phyloP scores from a whole-genome alignment of 495 filamentous ascomycete species.

The Oleoguttula mirabilis region DNA sequence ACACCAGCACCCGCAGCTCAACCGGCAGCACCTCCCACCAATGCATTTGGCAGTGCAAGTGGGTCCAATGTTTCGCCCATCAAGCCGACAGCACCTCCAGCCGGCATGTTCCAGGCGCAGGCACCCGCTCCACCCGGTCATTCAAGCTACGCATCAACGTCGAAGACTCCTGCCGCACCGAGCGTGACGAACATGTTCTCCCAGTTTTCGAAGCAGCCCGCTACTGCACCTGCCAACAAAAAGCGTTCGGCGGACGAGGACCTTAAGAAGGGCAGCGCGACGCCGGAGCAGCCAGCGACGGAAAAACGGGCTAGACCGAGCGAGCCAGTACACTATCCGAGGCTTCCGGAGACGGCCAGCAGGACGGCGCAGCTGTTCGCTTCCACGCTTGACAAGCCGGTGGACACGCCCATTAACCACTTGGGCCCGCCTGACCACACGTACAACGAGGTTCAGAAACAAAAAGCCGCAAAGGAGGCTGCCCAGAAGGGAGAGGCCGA shows the following conservation, averaged over 20 bases:
- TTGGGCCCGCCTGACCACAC: conserved; percentile 3
- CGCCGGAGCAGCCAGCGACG: conserved; percentile 1
- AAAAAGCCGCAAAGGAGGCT: conserved; percentile 2
- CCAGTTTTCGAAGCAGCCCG: conserved; percentile 1
- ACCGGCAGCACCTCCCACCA: not conserved
- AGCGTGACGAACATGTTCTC: conserved; percentile 3
- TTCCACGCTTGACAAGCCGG: conserved; percentile 16
- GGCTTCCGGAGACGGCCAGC: conserved; percentile 14
- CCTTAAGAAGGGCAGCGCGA: not conserved
- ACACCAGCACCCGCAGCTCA: not conserved
- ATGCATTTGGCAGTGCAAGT: not conserved
- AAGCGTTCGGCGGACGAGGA: conserved; percentile 11
- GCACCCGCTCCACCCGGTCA: conserved; percentile 3
- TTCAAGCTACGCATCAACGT: not conserved
- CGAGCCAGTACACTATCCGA: conserved; percentile 11
- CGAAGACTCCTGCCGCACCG: not conserved
- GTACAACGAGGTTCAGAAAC: not conserved
- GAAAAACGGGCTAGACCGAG: conserved; percentile 15
- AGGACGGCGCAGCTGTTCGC: conserved; percentile 17
- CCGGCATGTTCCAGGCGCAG: not conserved
- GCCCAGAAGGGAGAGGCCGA: not conserved
- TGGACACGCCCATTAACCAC: not conserved
- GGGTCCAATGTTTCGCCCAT: no score
- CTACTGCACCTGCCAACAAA: conserved; percentile 10
- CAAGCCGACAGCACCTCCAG: no score